These are phyloP conservation scores for Chaetomidium leptoderma DNA, from an alignment of 495 filamentous ascomycete genomes.

Conservation along the genomic window DNA sequence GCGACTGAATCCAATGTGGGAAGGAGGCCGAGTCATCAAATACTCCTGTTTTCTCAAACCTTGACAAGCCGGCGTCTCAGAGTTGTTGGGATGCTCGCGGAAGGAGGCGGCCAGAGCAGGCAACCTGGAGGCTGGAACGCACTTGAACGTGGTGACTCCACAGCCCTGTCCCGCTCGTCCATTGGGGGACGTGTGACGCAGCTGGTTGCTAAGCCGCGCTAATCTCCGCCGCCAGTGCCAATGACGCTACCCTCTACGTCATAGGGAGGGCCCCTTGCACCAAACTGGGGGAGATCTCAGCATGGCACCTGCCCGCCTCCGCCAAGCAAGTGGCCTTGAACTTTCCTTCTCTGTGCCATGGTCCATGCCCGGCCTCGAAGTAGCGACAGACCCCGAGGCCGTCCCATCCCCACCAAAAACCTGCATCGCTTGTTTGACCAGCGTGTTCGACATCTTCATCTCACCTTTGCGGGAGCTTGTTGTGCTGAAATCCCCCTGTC, in stretches of 20 bases:
- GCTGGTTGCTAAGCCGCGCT: constrained; percentile 10
- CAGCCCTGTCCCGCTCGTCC: neutral
- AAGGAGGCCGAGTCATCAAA: too few relatives aligned
- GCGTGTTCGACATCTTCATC: neutral
- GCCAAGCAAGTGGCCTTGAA: constrained; percentile 4
- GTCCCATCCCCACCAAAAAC: neutral
- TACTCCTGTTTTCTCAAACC: too few relatives aligned
- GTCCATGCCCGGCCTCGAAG: too few relatives aligned
- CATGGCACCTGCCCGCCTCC: constrained; percentile 8
- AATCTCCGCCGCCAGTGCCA: constrained; percentile 10
- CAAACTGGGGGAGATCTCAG: constrained; percentile 2
- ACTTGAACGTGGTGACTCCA: neutral
- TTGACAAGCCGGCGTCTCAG: neutral
- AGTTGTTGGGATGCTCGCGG: neutral
- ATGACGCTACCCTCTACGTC: constrained; percentile 25
- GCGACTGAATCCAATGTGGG: too few relatives aligned
- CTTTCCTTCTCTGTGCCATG: neutral
- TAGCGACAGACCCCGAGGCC: neutral
- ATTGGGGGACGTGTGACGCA: constrained; percentile 12
- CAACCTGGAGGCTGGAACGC: too few relatives aligned
- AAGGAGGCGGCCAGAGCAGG: neutral
- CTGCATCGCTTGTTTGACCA: neutral
- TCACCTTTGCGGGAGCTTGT: neutral
- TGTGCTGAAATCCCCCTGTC: neutral
- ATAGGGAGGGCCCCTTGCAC: constrained; percentile 9